Percentiles rank a stretch among this genome's conserved stretches.
phyloP scores from a whole-genome alignment of 768 basidiomycete genomes.

The Amyloporia xantha region DNA sequence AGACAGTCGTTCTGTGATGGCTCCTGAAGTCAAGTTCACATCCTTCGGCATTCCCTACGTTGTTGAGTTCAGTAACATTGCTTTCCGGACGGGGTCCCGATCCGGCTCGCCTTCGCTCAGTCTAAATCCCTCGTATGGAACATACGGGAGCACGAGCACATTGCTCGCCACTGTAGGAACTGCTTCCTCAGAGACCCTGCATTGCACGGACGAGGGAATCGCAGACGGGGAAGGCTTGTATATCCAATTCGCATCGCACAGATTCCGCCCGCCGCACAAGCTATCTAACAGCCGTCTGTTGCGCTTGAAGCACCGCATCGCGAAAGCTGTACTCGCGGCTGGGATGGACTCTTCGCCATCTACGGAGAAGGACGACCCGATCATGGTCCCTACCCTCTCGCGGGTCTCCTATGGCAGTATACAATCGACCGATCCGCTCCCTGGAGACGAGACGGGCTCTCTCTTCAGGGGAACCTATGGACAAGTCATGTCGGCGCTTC shows the following conservation, averaged over 20 bases:
- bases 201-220: conserved; percentile 1
- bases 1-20: conserved; percentile 17
- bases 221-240: conserved; percentile 14
- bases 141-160: conserved; percentile 6
- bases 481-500: conserved; percentile 34
- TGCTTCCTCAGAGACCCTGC: conserved; percentile 17
- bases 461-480: conserved; percentile 39
- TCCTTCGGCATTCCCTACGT: conserved; percentile 29
- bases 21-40: conserved; percentile 26
- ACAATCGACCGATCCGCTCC: conserved; percentile 6
- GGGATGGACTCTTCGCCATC: conserved; percentile 33
- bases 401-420: conserved; percentile 14
- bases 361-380: conserved; percentile 13
- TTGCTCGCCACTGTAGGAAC: conserved; percentile 10
- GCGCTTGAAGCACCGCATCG: conserved; percentile 30
- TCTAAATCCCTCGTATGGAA: conserved; percentile 3
- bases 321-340: conserved; percentile 30
- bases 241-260: conserved; percentile 20
- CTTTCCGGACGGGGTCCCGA: conserved; percentile 19
- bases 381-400: conserved; percentile 3
- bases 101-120: conserved; percentile 8
- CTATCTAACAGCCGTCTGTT: conserved; percentile 17
- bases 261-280: conserved; percentile 9
- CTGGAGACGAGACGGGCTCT: conserved; percentile 18
- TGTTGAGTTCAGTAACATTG: conserved; percentile 29